Conservation (phyloP, 176 grass and related monocot genomes). For the Triticum urartu region DNA sequence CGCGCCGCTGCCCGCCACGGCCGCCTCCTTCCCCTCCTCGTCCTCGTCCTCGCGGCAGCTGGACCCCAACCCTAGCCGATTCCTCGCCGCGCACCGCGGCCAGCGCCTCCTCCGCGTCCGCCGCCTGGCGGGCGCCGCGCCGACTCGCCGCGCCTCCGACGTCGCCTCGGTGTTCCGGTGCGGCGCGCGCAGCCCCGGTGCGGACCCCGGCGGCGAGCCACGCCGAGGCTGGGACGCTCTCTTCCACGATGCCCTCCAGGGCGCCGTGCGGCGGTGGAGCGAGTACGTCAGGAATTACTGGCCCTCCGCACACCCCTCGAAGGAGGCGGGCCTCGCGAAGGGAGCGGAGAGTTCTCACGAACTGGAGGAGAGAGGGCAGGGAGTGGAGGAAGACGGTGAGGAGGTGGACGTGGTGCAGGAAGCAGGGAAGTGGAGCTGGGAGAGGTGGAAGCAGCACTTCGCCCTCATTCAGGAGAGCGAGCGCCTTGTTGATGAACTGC, state of each 20-base stretch:
- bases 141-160: not conserved
- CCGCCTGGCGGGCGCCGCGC: conserved; percentile 25
- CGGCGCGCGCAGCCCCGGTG: conserved; percentile 22
- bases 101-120: conserved; percentile 42
- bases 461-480: conserved; percentile 64
- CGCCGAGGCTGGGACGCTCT: conserved; percentile 68
- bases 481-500: conserved; percentile 59
- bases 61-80: conserved; percentile 46
- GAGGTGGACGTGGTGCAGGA: conserved; percentile 30
- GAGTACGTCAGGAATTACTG: conserved; percentile 61
- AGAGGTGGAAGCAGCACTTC: conserved; percentile 83
- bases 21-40: not conserved
- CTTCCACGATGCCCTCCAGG: conserved; percentile 55
- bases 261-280: conserved; percentile 59
- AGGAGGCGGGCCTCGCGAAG: conserved; percentile 23
- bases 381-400: conserved; percentile 7
- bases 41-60: conserved; percentile 10
- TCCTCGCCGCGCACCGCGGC: conserved; percentile 24
- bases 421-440: conserved; percentile 78
- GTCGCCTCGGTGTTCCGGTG: not conserved
- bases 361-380: conserved; percentile 8
- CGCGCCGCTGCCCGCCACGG: conserved; percentile 34
- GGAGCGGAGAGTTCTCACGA: not conserved
- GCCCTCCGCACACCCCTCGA: conserved; percentile 16
- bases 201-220: conserved; percentile 35